phyloP scores from a whole-genome alignment of 108 stramenopile genomes.

The Conticribra weissflogii region DNA sequence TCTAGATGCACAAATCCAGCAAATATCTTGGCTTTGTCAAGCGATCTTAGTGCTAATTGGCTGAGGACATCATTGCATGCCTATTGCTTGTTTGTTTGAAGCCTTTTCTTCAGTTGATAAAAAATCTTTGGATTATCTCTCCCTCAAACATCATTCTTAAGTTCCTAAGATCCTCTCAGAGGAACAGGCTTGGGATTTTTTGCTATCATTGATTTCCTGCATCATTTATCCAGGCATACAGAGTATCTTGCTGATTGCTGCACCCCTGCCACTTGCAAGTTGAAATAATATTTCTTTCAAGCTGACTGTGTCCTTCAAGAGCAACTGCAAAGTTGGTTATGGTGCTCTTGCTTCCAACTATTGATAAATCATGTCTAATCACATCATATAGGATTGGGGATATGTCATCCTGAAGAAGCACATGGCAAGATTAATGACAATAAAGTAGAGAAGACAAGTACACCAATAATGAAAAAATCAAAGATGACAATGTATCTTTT shows the following conservation, averaged over 20 bases:
- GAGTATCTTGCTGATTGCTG: background rate
- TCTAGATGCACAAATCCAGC: background rate
- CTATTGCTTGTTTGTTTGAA: background rate
- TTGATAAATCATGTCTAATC: background rate
- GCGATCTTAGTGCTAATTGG: conserved; percentile 9
- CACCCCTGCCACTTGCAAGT: background rate
- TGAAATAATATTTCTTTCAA: conserved; percentile 3
- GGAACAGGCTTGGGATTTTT: background rate
- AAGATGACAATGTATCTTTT: background rate
- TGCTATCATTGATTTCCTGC: background rate
- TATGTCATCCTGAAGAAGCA: background rate
- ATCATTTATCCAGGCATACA: conserved; percentile 1
- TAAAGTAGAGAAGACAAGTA: conserved; percentile 8
- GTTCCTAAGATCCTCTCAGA: background rate
- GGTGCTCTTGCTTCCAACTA: background rate
- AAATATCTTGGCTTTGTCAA: background rate
- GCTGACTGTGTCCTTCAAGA: background rate
- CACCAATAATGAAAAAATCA: background rate
- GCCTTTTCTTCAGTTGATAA: background rate
- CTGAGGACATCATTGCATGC: background rate
- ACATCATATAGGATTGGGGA: background rate
- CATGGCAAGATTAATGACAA: background rate
- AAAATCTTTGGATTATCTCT: background rate
- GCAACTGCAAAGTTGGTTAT: background rate
- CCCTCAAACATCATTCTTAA: background rate